These are phyloP conservation scores for Phytophthora brassicae DNA, from an alignment of 352 stramenopile species.

Conservation along the genomic window DNA sequence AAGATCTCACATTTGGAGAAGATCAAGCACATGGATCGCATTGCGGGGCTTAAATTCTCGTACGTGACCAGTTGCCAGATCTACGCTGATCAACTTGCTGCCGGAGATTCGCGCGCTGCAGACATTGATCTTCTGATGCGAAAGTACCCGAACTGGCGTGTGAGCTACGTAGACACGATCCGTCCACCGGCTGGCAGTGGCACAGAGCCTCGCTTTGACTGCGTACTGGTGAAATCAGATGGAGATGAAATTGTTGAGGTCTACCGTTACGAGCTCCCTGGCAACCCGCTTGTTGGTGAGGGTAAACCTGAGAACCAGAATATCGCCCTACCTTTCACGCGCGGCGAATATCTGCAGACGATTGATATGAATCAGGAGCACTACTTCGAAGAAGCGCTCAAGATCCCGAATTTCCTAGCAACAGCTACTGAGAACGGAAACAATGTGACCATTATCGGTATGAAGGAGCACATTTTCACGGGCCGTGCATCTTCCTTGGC, in stretches of 20 bases:
- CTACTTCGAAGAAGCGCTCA: slow-evolving; percentile 88
- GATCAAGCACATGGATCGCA: slow-evolving; percentile 87
- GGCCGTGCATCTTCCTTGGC: slow-evolving; percentile 81
- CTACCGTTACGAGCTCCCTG: slow-evolving; percentile 85
- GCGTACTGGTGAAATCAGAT: slow-evolving; percentile 81
- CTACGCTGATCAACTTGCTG: slow-evolving; percentile 78
- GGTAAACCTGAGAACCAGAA: slow-evolving; percentile 91
- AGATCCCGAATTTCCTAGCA: slow-evolving; percentile 88
- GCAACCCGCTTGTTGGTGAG: slow-evolving; percentile 86
- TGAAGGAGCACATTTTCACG: slow-evolving; percentile 90
- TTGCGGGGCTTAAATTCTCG: slow-evolving; percentile 85
- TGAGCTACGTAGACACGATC: slow-evolving; percentile 86
- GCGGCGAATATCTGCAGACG: slow-evolving; percentile 86
- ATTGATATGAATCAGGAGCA: slow-evolving; percentile 93
- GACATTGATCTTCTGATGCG: slow-evolving; percentile 90
- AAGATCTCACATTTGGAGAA: slow-evolving; percentile 69
- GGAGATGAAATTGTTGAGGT: slow-evolving; percentile 84
- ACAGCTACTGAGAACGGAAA: slow-evolving; percentile 55
- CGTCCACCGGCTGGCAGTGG: too few relatives aligned
- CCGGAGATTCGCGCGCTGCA: slow-evolving; percentile 77
- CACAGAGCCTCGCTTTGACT: slow-evolving; percentile 59
- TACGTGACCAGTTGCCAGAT: slow-evolving; percentile 90
- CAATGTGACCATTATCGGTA: slow-evolving; percentile 84
- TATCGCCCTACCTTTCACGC: slow-evolving; percentile 82
- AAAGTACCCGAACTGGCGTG: slow-evolving; percentile 87